These are phyloP conservation scores for Mycena galopus DNA, from an alignment of 768 basidiomycete species.

Conservation along the genomic window DNA sequence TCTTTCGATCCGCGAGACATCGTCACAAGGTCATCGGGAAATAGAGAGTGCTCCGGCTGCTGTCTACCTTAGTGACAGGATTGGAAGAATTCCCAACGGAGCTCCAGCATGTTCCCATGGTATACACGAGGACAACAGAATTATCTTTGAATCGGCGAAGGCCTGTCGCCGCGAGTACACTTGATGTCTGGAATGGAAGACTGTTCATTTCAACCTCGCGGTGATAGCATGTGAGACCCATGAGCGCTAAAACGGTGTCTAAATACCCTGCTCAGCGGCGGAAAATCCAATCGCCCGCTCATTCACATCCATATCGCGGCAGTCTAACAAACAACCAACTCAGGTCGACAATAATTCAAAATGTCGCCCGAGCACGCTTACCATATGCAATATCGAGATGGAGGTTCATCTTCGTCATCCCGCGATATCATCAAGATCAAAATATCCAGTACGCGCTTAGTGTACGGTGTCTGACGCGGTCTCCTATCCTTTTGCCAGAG, in stretches of 20 bases:
- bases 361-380: not conserved
- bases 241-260: not conserved
- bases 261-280: not conserved
- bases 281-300: not conserved
- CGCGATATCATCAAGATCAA: not conserved
- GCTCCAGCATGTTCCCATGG: not conserved
- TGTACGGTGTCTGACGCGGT: not conserved
- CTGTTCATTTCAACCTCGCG: not conserved
- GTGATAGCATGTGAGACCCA: not conserved
- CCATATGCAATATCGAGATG: not conserved
- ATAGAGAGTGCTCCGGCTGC: not conserved
- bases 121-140: not conserved
- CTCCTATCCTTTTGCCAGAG: not conserved
- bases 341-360: not conserved
- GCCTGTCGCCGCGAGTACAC: not conserved
- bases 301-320: not conserved
- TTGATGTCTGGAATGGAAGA: not conserved
- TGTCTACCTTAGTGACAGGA: not conserved
- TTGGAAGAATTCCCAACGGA: not conserved
- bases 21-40: not conserved
- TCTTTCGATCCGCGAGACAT: slow-evolving; percentile 1
- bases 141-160: not conserved
- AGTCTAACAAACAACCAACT: not conserved
- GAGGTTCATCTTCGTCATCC: not conserved
- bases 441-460: not conserved